Evolutionary conservation across 805 yeast species (phyloP).

Genomic region (Lipomyces sp.): DNA sequence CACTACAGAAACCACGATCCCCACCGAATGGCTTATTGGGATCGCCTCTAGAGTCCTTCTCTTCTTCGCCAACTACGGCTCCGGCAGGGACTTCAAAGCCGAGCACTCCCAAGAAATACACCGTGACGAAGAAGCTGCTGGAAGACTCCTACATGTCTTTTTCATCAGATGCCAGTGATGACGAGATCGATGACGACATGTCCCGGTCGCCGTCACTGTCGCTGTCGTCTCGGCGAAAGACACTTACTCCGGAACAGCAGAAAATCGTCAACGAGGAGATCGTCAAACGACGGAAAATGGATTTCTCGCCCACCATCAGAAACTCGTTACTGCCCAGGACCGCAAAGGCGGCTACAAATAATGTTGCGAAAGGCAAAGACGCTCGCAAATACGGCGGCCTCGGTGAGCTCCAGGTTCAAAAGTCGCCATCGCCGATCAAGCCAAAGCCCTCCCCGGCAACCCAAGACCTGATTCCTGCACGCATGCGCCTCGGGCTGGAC

Average conservation of each 20-base stretch:
- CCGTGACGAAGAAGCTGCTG: too few relatives aligned
- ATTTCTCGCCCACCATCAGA: slow-evolving; percentile 8
- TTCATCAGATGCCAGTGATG: too few relatives aligned
- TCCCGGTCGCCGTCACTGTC: background rate
- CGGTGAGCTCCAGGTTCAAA: slow-evolving; percentile 15
- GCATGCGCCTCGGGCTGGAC: slow-evolving; percentile 32
- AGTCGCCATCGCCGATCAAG: slow-evolving; percentile 24
- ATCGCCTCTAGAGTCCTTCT: too few relatives aligned
- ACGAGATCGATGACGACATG: background rate
- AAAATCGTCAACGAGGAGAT: slow-evolving; percentile 8
- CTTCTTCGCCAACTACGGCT: too few relatives aligned
- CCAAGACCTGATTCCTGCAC: slow-evolving; percentile 18
- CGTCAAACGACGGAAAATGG: slow-evolving; percentile 12
- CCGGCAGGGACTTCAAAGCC: too few relatives aligned
- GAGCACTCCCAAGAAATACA: too few relatives aligned
- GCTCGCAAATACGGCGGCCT: background rate
- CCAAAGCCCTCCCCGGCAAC: background rate
- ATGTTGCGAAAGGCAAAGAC: background rate
- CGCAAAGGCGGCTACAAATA: background rate
- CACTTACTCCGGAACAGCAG: slow-evolving; percentile 3
- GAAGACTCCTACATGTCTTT: too few relatives aligned
- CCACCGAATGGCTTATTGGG: too few relatives aligned
- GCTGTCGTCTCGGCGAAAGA: background rate
- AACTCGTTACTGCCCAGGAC: slow-evolving; percentile 5
- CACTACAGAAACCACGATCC: too few relatives aligned